Evolutionary conservation across 2,329 filamentous ascomycete species (phyloP).

Genomic region (Berkeleyomyces basicola): DNA sequence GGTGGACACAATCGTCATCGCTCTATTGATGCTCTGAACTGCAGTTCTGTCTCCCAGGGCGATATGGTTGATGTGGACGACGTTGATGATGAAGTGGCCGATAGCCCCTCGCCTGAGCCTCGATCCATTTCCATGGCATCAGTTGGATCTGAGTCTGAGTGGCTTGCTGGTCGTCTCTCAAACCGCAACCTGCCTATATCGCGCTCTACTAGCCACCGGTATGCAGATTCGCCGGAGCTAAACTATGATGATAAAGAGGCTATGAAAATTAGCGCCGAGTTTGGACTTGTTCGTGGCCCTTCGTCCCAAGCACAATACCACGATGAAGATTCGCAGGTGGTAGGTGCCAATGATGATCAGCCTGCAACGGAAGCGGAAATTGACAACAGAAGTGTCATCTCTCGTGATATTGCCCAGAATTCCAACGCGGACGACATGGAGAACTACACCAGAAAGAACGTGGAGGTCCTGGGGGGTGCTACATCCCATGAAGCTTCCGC

Average conservation of each 20-base stretch:
- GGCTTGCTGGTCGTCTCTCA: constrained; percentile 59
- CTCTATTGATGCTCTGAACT: constrained; percentile 12
- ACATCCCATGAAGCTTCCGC: neutral
- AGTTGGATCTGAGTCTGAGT: constrained; percentile 88
- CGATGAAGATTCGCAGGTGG: constrained; percentile 28
- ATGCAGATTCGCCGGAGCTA: constrained; percentile 38
- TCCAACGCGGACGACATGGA: neutral
- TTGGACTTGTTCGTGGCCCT: constrained; percentile 1
- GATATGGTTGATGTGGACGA: neutral
- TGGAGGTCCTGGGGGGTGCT: neutral
- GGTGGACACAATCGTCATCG: constrained; percentile 4
- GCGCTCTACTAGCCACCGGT: constrained; percentile 21
- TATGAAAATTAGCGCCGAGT: constrained; percentile 1
- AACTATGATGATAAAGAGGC: constrained; percentile 24
- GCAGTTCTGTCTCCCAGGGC: constrained; percentile 13
- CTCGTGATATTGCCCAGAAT: constrained; percentile 19
- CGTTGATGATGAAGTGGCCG: neutral
- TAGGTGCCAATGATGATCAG: constrained; percentile 23
- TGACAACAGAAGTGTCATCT: neutral
- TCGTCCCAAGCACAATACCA: constrained; percentile 3
- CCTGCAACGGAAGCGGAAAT: constrained; percentile 16
- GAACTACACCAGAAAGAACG: neutral
- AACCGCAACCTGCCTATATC: constrained; percentile 15
- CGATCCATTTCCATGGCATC: constrained; percentile 74
- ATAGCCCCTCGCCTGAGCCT: constrained; percentile 33